Evolutionary conservation across 306 rosid species (phyloP), one percentile per base, ranked within the genome.

Genomic region (Crotalaria pallida): DNA sequence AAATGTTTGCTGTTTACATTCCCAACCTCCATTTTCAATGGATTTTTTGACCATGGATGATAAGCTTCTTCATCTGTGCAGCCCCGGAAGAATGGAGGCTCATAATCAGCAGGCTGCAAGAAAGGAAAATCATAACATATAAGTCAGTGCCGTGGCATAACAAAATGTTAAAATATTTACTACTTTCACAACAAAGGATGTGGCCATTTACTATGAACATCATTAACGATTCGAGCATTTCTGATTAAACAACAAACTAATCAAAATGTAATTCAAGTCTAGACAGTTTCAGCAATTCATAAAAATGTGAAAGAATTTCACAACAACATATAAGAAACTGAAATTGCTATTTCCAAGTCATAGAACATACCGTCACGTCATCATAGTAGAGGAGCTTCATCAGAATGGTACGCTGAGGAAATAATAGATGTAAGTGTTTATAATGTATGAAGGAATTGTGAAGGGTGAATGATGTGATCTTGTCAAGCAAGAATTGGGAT

Each of bases 1-100:
- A 91, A 90, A 84, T 88, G 96, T 89, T 94, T 94, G 89, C 97
- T 94, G 84, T 94, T 94, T 27, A 94, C 97, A 71, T 86, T 89
- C 67, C 99, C 99, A 36, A 91, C 95, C 85, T 94, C 95, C 99
- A 94, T 91, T 82, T 84, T 91, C 82, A 88, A 72, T 55, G 99
- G 99, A 77, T 73, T 89, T 85, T 91, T 91, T 31, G 75, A 78
- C 97, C 99, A 91, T 34, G 87, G 76, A 82, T 86, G 84, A 45
- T 58, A 75, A 55, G 89, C 90, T 85, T 91, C 97, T 59, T 84
- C 96, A 69, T 86, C 96, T 64, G 85, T 12, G 83, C 91, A 94
- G 67, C 89, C 69, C 77, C 87, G 84, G 88, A 94, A 94, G 85
- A 94, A 91, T 31, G 3, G 1, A 26, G 3, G 3, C 2, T 26